A percentile compares a stretch with the other conserved stretches of the same genome.
These are phyloP conservation scores for Fusarium poae DNA, from an alignment of 2,329 filamentous ascomycete species.

Conservation along the genomic window DNA sequence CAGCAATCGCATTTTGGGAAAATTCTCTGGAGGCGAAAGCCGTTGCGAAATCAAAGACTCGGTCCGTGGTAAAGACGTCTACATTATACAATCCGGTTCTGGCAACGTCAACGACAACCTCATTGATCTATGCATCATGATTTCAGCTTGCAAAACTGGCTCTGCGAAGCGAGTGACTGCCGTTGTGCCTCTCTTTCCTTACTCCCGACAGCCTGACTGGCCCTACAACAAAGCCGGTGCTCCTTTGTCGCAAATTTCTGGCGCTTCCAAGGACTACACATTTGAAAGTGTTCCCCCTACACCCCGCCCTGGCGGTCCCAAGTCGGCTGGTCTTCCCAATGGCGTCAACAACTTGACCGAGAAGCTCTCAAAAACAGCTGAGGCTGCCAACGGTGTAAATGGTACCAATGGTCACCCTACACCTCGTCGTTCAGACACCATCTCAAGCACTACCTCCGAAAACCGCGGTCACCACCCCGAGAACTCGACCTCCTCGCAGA, in stretches of 20 bases:
- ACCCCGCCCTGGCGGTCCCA: conserved; percentile 78
- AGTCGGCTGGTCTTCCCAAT: conserved; percentile 74
- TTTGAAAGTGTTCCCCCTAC: conserved; percentile 94
- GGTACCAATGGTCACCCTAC: conserved; percentile 51
- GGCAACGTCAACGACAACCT: conserved; percentile 96
- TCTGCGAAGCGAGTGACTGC: conserved; percentile 94
- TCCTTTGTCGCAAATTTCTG: conserved; percentile 77
- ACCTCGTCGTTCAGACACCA: conserved; percentile 54
- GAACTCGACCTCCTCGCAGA: conserved; percentile 58
- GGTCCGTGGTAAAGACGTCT: conserved; percentile 97
- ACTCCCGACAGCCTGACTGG: conserved; percentile 94
- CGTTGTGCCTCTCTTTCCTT: conserved; percentile 94
- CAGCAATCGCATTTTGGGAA: conserved; percentile 85
- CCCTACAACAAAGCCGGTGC: conserved; percentile 97
- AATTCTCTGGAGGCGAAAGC: conserved; percentile 96
- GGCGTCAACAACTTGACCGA: conserved; percentile 78
- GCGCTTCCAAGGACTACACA: conserved; percentile 73
- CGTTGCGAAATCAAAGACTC: conserved; percentile 96
- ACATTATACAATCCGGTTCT: conserved; percentile 95
- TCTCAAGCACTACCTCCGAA: conserved; percentile 53
- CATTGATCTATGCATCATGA: conserved; percentile 96
- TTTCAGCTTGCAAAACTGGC: conserved; percentile 96
- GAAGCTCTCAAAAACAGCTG: conserved; percentile 77
- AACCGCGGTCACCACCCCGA: conserved; percentile 56
- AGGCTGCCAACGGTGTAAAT: conserved; percentile 44